These are phyloP conservation scores for Gyromitra esculenta DNA, from an alignment of 2,329 filamentous ascomycete genomes.

Conservation along the genomic window DNA sequence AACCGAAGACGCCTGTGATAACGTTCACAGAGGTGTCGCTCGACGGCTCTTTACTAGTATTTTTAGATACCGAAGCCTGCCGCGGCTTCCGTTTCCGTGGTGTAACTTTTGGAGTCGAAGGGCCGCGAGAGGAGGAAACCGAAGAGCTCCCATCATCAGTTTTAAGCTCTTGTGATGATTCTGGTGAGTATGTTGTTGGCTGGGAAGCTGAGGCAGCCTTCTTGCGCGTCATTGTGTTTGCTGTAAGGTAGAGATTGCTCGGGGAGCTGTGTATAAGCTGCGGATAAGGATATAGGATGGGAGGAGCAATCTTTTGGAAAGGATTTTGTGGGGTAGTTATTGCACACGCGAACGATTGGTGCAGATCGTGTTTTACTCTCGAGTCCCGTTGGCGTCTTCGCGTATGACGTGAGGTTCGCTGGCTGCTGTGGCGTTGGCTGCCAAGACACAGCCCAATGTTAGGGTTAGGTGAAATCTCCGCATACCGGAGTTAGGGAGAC, in stretches of 20 bases:
- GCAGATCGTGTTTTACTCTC: neutral
- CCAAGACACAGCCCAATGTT: neutral
- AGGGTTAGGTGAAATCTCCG: neutral
- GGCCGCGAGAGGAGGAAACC: neutral
- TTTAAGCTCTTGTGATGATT: conserved; percentile 2
- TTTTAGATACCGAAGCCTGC: conserved; percentile 4
- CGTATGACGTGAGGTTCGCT: conserved; percentile 11
- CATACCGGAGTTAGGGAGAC: too few species aligned
- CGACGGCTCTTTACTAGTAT: neutral
- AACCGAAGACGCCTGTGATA: neutral
- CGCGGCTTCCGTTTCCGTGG: conserved; percentile 27
- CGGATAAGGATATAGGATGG: neutral
- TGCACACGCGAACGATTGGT: neutral
- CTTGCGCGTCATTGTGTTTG: conserved; percentile 33
- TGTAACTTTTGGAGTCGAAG: conserved; percentile 17
- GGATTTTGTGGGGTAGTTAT: neutral
- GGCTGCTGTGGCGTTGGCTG: conserved; percentile 25
- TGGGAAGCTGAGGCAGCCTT: neutral
- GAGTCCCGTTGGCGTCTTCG: neutral
- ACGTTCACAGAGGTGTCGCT: neutral
- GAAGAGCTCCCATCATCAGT: neutral
- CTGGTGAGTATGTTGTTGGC: neutral
- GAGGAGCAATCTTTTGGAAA: neutral
- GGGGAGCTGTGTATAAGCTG: neutral
- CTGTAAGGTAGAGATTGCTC: neutral